phyloP scores from a whole-genome alignment of 805 yeast species.

The Osmozyma mogii region DNA sequence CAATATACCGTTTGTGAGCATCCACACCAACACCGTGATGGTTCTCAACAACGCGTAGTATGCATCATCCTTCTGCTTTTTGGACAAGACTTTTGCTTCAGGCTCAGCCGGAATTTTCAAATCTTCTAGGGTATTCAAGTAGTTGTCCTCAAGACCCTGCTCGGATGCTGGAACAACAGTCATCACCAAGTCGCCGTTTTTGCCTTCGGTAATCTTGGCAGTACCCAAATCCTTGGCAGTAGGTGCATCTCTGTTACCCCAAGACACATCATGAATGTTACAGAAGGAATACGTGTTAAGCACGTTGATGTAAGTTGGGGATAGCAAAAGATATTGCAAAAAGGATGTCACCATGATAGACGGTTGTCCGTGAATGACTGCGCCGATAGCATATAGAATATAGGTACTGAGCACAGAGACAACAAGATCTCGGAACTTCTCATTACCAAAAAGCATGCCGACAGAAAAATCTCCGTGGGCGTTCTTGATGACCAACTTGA shows the following conservation, averaged over 20 bases:
- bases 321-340: conserved; percentile 70
- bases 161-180: conserved; percentile 56
- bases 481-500: conserved; percentile 44
- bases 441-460: conserved; percentile 48
- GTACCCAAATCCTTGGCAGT: conserved; percentile 67
- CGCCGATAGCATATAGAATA: conserved; percentile 67
- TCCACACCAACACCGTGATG: conserved; percentile 83
- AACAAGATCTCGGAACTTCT: conserved; percentile 76
- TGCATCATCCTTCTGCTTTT: conserved; percentile 44
- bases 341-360: conserved; percentile 89
- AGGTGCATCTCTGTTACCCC: conserved; percentile 93
- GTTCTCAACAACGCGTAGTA: conserved; percentile 91
- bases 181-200: conserved; percentile 32
- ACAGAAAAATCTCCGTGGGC: conserved; percentile 32
- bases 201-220: conserved; percentile 51
- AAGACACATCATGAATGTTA: conserved; percentile 90
- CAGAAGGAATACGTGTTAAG: conserved; percentile 92
- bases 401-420: conserved; percentile 85
- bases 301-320: conserved; percentile 88
- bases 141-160: conserved; percentile 68
- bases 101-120: conserved; percentile 32
- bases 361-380: conserved; percentile 80
- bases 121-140: conserved; percentile 54
- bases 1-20: conserved; percentile 74
- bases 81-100: conserved; percentile 8